These are phyloP conservation scores for Dendrobium huoshanense DNA, from an alignment of 106 monocot genomes.

Conservation along the genomic window DNA sequence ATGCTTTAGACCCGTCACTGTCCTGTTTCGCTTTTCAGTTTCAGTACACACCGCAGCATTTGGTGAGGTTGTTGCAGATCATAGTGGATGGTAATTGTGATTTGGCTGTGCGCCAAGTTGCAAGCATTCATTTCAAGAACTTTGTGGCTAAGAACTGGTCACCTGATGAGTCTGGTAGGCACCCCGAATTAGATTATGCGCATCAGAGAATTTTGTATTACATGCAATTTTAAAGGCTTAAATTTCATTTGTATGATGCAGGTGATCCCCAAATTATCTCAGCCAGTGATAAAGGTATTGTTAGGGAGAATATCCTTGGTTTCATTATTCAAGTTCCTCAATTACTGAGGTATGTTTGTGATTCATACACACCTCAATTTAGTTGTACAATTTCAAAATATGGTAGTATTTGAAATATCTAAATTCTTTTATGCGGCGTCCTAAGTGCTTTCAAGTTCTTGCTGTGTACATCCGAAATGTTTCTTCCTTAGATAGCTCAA, in stretches of 20 bases:
- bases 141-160: conserved; percentile 95
- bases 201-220: not conserved
- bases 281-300: conserved; percentile 54
- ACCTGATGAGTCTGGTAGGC: conserved; percentile 56
- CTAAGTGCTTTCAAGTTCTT: not conserved
- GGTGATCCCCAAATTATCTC: conserved; percentile 58
- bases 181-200: not conserved
- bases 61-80: conserved; percentile 85
- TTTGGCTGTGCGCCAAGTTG: conserved; percentile 79
- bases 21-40: conserved; percentile 38
- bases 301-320: conserved; percentile 72
- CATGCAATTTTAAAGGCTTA: not conserved
- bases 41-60: conserved; percentile 77
- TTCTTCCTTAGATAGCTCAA: not conserved
- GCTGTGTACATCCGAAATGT: not conserved
- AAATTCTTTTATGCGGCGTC: not conserved
- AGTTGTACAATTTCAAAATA: not conserved
- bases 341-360: conserved; percentile 55
- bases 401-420: not conserved
- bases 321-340: conserved; percentile 79
- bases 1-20: not conserved
- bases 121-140: conserved; percentile 97
- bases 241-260: conserved; percentile 17
- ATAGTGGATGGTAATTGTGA: conserved; percentile 65
- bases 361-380: not conserved